Evolutionary conservation across 495 filamentous ascomycete species (phyloP).

Genomic region (Usnea hakonensis): DNA sequence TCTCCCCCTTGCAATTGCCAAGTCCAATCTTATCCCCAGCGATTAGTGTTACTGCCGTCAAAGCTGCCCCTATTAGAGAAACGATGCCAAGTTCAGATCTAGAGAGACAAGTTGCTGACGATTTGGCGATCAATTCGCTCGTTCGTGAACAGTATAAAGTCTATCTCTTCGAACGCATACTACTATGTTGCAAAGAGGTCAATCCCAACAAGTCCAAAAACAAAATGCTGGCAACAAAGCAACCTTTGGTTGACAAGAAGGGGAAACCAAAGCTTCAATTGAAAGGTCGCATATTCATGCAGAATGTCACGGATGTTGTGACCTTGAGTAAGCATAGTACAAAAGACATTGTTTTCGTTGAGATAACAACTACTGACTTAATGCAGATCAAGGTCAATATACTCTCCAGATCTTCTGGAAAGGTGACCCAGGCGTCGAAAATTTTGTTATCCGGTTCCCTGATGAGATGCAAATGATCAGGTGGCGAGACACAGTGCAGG

Average conservation of each 20-base stretch:
- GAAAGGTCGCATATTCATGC: conserved; percentile 98
- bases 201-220: conserved; percentile 77
- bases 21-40: neutral
- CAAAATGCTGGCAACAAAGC: conserved; percentile 58
- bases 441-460: conserved; percentile 85
- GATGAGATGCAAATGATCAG: conserved; percentile 89
- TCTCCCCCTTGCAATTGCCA: neutral
- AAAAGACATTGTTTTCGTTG: neutral
- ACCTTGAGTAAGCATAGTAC: conserved; percentile 49
- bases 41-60: neutral
- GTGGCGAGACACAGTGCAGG: conserved; percentile 61
- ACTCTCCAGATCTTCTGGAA: conserved; percentile 98
- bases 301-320: conserved; percentile 91
- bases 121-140: conserved; percentile 20
- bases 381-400: conserved; percentile 1
- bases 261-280: conserved; percentile 77
- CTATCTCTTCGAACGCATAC: conserved; percentile 90
- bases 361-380: conserved; percentile 23
- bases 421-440: conserved; percentile 91
- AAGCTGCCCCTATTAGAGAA: neutral
- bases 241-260: conserved; percentile 63
- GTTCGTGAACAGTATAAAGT: conserved; percentile 72
- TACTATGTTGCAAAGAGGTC: conserved; percentile 95
- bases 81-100: neutral
- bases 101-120: conserved; percentile 27